phyloP scores from a whole-genome alignment of 129 eudicot genomes.

The Flaveria robusta region DNA sequence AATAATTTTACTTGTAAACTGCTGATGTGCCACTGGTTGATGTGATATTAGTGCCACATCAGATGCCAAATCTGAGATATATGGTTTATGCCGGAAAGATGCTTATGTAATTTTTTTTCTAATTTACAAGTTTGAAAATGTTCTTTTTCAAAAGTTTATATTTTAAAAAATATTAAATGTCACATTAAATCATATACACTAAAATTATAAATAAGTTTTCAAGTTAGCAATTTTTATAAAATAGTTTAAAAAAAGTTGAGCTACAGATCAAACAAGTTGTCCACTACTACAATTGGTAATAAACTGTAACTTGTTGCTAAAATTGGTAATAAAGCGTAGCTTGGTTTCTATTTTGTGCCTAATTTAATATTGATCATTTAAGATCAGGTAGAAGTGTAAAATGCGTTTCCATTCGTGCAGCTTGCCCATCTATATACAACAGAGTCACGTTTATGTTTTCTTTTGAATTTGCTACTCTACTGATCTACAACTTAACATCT shows the following conservation, averaged over 20 bases:
- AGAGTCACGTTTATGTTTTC: neutral
- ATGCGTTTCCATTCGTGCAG: neutral
- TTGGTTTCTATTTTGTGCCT: neutral
- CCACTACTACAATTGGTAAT: neutral
- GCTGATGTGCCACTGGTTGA: neutral
- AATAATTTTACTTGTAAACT: neutral
- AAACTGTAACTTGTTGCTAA: neutral
- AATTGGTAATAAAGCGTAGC: neutral
- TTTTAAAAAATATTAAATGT: neutral
- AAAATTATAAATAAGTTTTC: neutral
- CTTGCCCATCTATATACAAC: neutral
- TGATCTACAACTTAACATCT: neutral
- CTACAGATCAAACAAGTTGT: neutral
- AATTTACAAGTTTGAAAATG: neutral
- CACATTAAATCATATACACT: neutral
- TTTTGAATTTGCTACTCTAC: conserved; percentile 12
- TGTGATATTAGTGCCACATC: neutral
- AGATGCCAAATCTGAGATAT: neutral
- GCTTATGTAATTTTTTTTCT: neutral
- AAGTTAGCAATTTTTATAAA: neutral
- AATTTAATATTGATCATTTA: neutral
- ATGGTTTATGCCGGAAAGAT: too few relatives aligned
- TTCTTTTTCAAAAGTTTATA: neutral
- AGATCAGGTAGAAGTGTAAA: neutral
- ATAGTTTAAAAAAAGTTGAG: neutral